phyloP scores from a whole-genome alignment of 495 filamentous ascomycete genomes.

The Aspergillus panamensis region DNA sequence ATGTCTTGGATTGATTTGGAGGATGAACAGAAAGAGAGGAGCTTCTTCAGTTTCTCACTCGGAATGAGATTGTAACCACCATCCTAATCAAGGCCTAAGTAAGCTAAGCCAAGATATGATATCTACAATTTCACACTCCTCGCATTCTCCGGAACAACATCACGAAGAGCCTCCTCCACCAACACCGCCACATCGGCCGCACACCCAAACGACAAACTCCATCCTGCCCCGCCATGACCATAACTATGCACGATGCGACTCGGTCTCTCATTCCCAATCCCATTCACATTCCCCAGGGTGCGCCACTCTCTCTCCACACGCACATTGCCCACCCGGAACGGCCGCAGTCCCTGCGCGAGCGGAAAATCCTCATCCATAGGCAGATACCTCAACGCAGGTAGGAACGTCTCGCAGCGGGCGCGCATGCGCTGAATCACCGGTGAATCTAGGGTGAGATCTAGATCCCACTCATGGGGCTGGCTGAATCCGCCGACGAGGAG shows the following conservation, averaged over 20 bases:
- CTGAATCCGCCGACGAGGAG: conserved; percentile 44
- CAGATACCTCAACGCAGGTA: conserved; percentile 43
- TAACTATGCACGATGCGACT: conserved; percentile 48
- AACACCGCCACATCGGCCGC: conserved; percentile 1
- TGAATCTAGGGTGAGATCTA: conserved; percentile 41
- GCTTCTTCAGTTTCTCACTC: too few relatives aligned
- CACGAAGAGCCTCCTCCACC: conserved; percentile 7
- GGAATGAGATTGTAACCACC: too few relatives aligned
- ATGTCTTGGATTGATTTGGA: too few relatives aligned
- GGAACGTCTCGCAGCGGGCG: conserved; percentile 40
- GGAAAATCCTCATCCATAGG: conserved; percentile 43
- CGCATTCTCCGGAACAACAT: neutral
- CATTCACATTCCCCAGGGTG: neutral
- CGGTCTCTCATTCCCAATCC: conserved; percentile 10
- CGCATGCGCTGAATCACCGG: conserved; percentile 44
- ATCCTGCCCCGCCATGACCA: conserved; percentile 48
- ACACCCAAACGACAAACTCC: conserved; percentile 43
- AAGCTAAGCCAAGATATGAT: too few relatives aligned
- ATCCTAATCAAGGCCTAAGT: too few relatives aligned
- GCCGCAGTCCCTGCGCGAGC: conserved; percentile 43
- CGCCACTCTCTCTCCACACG: conserved; percentile 45
- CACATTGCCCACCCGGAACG: conserved; percentile 38
- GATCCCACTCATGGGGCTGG: conserved; percentile 36
- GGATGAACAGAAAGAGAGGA: too few relatives aligned
- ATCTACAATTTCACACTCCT: too few relatives aligned